Percentiles rank a stretch among this genome's conserved stretches.
Conservation (phyloP, 208 protist species). For the Acanthamoeba rhysodes region DNA sequence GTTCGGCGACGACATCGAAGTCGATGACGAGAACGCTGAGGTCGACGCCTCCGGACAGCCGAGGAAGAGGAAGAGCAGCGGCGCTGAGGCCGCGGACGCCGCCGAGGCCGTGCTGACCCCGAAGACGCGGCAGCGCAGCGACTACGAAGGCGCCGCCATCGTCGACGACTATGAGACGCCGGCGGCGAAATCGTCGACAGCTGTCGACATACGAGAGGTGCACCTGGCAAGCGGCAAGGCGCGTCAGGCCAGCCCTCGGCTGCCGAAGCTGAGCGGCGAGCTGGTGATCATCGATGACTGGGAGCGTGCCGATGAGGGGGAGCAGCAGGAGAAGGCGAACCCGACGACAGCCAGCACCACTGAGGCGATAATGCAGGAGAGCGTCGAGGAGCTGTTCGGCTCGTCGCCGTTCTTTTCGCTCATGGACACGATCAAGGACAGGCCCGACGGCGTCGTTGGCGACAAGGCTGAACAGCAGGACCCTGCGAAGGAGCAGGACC, state of each 20-base stretch:
- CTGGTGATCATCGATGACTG: conserved; percentile 31
- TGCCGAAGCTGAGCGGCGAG: background rate
- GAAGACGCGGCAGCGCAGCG: background rate
- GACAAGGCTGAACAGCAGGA: background rate
- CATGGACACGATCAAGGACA: background rate
- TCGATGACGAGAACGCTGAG: background rate
- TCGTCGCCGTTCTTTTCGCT: background rate
- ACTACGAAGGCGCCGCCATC: conserved; percentile 18
- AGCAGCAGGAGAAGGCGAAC: background rate
- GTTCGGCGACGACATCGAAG: conserved; percentile 45
- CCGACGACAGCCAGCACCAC: background rate
- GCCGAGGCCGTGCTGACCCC: conserved; percentile 28
- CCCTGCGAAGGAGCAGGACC: background rate
- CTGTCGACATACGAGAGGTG: too few relatives aligned
- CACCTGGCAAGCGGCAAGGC: background rate
- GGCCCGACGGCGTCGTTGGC: background rate
- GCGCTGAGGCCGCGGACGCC: background rate
- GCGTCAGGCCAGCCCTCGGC: background rate
- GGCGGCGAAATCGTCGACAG: background rate
- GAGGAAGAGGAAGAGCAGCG: background rate
- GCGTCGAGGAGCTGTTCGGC: background rate
- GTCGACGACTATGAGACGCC: conserved; percentile 15
- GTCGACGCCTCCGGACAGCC: background rate
- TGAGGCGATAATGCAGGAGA: background rate
- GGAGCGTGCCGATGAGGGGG: background rate